Evolutionary conservation across 148 eudicot species (phyloP).

Genomic region (Spergularia bocconei): DNA sequence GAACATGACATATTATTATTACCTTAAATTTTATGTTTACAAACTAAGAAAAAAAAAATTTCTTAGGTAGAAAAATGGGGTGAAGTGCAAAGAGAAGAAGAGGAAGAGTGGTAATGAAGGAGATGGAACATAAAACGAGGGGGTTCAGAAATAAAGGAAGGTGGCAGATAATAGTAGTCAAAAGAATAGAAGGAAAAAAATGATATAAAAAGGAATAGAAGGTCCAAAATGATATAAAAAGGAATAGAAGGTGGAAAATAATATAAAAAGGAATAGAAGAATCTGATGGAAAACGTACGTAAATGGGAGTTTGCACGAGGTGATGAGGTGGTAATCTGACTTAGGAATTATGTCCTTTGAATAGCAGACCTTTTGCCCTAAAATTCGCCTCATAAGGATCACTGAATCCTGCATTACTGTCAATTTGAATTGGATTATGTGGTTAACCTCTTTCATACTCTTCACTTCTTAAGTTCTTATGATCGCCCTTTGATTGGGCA

Average conservation of each 20-base stretch:
- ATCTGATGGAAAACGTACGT: constrained; percentile 27
- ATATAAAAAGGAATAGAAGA: constrained; percentile 4
- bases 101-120: constrained; percentile 14
- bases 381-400: constrained; percentile 1
- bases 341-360: constrained; percentile 35
- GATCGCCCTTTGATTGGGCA: too few species aligned
- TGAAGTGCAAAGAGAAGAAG: constrained; percentile 11
- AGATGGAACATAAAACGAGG: constrained; percentile 30
- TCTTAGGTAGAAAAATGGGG: neutral
- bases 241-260: constrained; percentile 26
- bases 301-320: constrained; percentile 14
- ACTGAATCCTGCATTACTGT: constrained; percentile 5
- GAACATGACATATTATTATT: neutral
- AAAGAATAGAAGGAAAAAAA: constrained; percentile 36
- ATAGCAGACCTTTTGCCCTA: constrained; percentile 30
- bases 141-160: constrained; percentile 42
- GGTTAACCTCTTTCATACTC: neutral
- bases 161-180: constrained; percentile 28
- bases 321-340: constrained; percentile 27
- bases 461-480: neutral
- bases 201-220: constrained; percentile 36
- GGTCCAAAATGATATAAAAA: constrained; percentile 8
- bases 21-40: constrained; percentile 1
- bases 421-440: constrained; percentile 4
- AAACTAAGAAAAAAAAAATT: neutral